These are phyloP conservation scores for Ceratocystis cacaofunesta DNA, from an alignment of 2,329 filamentous ascomycete genomes.

Conservation along the genomic window DNA sequence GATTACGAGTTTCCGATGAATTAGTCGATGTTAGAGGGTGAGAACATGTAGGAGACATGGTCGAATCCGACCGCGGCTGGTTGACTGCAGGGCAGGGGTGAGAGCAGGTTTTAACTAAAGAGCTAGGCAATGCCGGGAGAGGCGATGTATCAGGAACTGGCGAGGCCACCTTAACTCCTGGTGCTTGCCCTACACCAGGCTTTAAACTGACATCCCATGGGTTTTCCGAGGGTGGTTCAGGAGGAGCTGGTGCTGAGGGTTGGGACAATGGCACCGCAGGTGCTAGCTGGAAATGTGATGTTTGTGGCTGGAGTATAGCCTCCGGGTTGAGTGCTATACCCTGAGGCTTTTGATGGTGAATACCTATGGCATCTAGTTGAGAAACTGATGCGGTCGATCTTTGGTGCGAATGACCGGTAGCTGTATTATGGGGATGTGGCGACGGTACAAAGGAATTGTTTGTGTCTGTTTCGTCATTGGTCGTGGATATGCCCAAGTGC, in stretches of 20 bases:
- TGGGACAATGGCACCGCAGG: not conserved
- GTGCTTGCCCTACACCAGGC: conserved; percentile 18
- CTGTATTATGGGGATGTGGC: not conserved
- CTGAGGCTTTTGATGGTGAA: conserved; percentile 9
- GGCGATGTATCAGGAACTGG: not conserved
- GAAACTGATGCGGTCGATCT: not conserved
- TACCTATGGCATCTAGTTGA: not conserved
- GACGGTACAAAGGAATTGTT: not conserved
- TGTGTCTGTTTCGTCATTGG: not conserved
- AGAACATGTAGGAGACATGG: not conserved
- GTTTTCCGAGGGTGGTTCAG: conserved; percentile 27
- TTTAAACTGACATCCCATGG: conserved; percentile 29
- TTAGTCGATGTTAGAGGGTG: not conserved
- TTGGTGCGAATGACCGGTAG: not conserved
- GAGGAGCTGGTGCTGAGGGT: conserved; percentile 13
- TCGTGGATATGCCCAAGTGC: not conserved
- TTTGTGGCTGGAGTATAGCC: not conserved
- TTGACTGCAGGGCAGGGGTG: not conserved
- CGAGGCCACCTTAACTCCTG: not conserved
- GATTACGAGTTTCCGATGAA: not conserved
- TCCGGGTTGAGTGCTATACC: not conserved
- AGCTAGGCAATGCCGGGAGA: not conserved
- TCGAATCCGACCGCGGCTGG: not conserved
- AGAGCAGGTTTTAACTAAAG: not conserved
- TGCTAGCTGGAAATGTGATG: not conserved